Percentiles rank a stretch among this genome's conserved stretches.
Evolutionary conservation across 306 rosid genomes (phyloP).

Genomic region (Amphicarpaea edgeworthii): DNA sequence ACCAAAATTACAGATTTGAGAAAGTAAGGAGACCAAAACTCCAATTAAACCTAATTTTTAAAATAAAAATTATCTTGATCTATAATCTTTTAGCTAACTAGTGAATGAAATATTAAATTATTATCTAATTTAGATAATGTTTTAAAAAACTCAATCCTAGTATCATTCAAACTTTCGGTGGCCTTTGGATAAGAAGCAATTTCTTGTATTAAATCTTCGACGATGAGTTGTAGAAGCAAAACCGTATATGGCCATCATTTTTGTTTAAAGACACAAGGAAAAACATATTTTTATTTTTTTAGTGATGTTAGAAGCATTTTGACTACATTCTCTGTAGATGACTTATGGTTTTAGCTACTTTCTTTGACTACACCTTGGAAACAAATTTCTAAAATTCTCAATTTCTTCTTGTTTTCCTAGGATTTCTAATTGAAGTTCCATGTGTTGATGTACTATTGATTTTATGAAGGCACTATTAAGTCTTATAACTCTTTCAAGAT

Average conservation of each 20-base stretch:
- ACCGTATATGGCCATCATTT: slow-evolving; percentile 8
- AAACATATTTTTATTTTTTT: not conserved
- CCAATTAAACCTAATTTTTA: no score
- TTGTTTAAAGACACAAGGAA: not conserved
- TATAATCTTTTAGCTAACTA: no score
- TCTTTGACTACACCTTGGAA: slow-evolving; percentile 1
- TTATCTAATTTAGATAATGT: no score
- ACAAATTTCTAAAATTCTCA: slow-evolving; percentile 15
- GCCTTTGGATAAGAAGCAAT: slow-evolving; percentile 94
- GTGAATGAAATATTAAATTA: no score
- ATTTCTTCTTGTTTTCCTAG: slow-evolving; percentile 6
- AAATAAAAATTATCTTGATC: no score
- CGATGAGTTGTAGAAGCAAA: slow-evolving; percentile 38
- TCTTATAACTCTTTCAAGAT: slow-evolving; percentile 74
- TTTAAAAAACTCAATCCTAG: no score
- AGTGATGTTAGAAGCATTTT: slow-evolving; percentile 33
- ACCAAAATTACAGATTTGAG: no score
- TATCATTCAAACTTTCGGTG: no score
- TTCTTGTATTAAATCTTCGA: slow-evolving; percentile 25
- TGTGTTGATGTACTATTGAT: slow-evolving; percentile 60
- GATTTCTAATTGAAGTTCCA: slow-evolving; percentile 37
- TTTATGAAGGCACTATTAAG: slow-evolving; percentile 86
- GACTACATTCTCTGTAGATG: no score
- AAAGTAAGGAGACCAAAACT: no score
- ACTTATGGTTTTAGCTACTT: slow-evolving; percentile 6